These are phyloP conservation scores for Cucumis cinereus DNA, from an alignment of 306 rosid species.

Conservation along the genomic window DNA sequence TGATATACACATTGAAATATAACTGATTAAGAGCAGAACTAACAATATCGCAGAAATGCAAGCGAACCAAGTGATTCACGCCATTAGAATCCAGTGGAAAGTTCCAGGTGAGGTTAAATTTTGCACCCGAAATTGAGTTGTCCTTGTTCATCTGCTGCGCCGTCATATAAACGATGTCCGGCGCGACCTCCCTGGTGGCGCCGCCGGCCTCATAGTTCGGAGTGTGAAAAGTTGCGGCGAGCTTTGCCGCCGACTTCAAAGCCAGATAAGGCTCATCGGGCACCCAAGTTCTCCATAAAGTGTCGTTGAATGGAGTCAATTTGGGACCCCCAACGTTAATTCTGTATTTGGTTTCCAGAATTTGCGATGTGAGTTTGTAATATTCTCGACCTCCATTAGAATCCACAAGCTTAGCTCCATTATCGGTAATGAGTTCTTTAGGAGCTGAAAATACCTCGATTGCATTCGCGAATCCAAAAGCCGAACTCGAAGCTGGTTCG, in stretches of 20 bases:
- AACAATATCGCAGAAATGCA: slow-evolving; percentile 91
- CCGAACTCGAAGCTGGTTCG: slow-evolving; percentile 29
- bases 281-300: slow-evolving; percentile 88
- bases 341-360: slow-evolving; percentile 70
- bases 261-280: slow-evolving; percentile 72
- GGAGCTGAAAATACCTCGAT: slow-evolving; percentile 79
- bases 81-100: slow-evolving; percentile 42
- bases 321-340: slow-evolving; percentile 70
- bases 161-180: slow-evolving; percentile 79
- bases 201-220: slow-evolving; percentile 68
- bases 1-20: slow-evolving; percentile 75
- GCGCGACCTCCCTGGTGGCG: slow-evolving; percentile 59
- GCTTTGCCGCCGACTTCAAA: slow-evolving; percentile 55
- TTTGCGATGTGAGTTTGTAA: slow-evolving; percentile 40
- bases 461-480: slow-evolving; percentile 65
- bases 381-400: slow-evolving; percentile 33
- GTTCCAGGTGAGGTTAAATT: slow-evolving; percentile 73
- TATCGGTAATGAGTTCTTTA: slow-evolving; percentile 48
- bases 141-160: slow-evolving; percentile 78
- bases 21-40: slow-evolving; percentile 49
- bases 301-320: slow-evolving; percentile 84
- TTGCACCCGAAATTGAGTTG: slow-evolving; percentile 25
- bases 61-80: slow-evolving; percentile 44
- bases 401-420: slow-evolving; percentile 48
- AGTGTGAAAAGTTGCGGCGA: slow-evolving; percentile 29